Base-by-base conservation (phyloP, 2,329 filamentous ascomycete species). In the Orbilia blumenaviensis region DNA sequence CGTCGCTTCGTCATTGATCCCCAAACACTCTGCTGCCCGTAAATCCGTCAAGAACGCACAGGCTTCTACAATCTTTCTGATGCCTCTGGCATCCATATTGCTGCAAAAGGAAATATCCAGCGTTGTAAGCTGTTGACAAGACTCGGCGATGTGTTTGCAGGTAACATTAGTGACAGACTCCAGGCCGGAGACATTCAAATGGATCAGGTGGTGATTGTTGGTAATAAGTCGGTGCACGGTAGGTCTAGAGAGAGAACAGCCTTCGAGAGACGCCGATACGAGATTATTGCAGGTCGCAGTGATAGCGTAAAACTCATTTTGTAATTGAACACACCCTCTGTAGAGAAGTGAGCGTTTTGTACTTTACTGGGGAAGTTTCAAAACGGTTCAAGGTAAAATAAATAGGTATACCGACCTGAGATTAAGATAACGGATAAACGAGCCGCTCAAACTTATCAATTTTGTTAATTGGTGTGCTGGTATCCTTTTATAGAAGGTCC, bases 41-140 rank as follows among this genome's bases (percentile, higher is more conserved):
- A 99, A 85, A 80, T 98, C 94, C 64, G 86, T 90, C 66, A 99
- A 84, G 63, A 86, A 89, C 0, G 87, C 85, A 81, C 95, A 98
- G 1, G 87, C 87, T 74, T 91, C 86, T 0, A 97, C 84, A 1
- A 99, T 87, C 61, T 87, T 87, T 78, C 87, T 88, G 64, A 98
- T 84, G 3, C 93, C 94, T 10, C 88, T 85, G 7, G 92, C 91
- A 80, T 95, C 91, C 81, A 97, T 89, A 76, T 93, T 91, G 78
- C 89, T 90, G 84, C 95, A 99, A 93, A 94, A 98, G 0, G 93
- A 96, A 18, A 98, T 88, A 80, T 97, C 96, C 78, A 98, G 87
- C 66, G 88, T 87, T 82, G 96, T 90, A n/a, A 99, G 85, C 56
- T 90, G 89, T 0, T 90, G 89, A 80, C 94, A 98, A 41, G 90